Percentiles rank a stretch among this genome's conserved stretches.
Conservation (phyloP, 2,329 filamentous ascomycete species). For the Hortaea sp. region DNA sequence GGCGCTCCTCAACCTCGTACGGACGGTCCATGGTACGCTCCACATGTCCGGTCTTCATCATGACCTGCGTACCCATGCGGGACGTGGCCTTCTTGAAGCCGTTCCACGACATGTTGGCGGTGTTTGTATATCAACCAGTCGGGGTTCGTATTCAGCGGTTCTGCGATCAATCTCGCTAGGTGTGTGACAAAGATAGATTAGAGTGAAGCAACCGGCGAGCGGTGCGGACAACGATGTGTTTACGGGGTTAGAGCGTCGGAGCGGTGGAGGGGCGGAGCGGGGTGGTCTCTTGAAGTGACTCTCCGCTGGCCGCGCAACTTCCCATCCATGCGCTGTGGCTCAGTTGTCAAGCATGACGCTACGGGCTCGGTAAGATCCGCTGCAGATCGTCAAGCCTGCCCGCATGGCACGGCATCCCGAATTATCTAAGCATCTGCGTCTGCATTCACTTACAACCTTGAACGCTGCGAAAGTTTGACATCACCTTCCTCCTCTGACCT, state of each 20-base stretch:
- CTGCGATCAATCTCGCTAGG: too few species aligned
- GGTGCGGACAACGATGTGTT: too few species aligned
- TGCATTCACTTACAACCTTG: background rate
- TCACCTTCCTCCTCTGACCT: too few species aligned
- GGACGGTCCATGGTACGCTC: constrained; percentile 98
- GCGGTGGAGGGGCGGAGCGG: too few species aligned
- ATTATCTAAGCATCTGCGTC: background rate
- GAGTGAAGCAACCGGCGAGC: too few species aligned
- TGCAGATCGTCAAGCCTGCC: background rate
- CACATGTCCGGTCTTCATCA: constrained; percentile 99
- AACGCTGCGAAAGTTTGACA: too few species aligned
- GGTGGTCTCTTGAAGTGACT: too few species aligned
- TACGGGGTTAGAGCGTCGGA: too few species aligned
- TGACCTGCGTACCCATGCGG: constrained; percentile 29
- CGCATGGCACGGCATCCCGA: background rate
- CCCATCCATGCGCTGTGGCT: too few species aligned
- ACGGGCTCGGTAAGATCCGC: background rate
- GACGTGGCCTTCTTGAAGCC: constrained; percentile 29
- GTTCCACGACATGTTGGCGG: constrained; percentile 50
- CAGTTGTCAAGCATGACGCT: background rate
- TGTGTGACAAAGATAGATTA: too few species aligned
- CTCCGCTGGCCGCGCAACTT: too few species aligned
- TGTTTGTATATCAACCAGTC: background rate
- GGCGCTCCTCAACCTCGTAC: constrained; percentile 87
- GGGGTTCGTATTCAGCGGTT: too few species aligned